Conservation (phyloP, 345 rosid species). For the Syzygium grande region DNA sequence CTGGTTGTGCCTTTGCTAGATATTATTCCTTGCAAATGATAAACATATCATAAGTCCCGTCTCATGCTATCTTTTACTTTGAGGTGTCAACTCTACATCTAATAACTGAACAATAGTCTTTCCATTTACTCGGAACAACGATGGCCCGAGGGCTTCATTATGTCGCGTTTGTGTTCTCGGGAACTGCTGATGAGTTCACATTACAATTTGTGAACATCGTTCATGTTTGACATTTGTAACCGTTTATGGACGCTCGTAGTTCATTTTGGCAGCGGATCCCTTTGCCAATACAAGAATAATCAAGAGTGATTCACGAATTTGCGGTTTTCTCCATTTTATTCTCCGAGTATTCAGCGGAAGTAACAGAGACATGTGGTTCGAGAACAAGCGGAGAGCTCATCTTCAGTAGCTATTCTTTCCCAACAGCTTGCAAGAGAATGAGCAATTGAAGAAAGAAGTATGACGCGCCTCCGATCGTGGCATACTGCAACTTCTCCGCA, state of each 20-base stretch:
- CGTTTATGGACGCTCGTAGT: not conserved
- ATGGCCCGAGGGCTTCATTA: not conserved
- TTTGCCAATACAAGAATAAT: not conserved
- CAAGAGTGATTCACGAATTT: not conserved
- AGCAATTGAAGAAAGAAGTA: constrained; percentile 55
- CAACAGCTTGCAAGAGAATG: constrained; percentile 33
- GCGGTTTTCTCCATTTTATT: not conserved
- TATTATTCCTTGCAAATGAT: not conserved
- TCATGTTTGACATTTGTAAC: not conserved
- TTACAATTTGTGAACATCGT: not conserved
- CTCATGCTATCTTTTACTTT: not conserved
- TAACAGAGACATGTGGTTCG: not conserved
- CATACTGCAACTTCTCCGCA: constrained; percentile 54
- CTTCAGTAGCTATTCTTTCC: not conserved
- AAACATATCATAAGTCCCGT: not conserved
- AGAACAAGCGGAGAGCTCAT: not conserved
- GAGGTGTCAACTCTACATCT: not conserved
- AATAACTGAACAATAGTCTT: not conserved
- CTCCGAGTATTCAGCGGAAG: not conserved
- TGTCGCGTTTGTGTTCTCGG: not conserved
- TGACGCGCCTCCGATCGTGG: constrained; percentile 81
- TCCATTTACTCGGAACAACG: not conserved
- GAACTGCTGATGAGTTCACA: not conserved
- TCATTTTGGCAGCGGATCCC: not conserved
- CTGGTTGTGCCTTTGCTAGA: not conserved